Percentiles rank a stretch among this genome's conserved stretches.
phyloP scores from a whole-genome alignment of 768 basidiomycete species.

The Pleurotus giganteus region DNA sequence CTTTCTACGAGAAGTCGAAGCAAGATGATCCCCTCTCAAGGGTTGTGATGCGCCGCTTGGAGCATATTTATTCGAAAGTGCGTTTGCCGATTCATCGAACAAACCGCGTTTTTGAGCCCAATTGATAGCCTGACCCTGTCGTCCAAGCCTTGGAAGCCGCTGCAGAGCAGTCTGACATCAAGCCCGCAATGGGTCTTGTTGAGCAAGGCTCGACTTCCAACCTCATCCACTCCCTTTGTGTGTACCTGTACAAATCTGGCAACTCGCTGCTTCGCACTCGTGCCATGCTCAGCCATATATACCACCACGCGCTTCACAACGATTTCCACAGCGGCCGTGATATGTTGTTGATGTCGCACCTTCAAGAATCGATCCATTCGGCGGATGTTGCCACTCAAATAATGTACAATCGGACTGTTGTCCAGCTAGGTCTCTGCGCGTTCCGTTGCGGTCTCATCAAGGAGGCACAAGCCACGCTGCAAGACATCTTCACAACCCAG shows the following conservation, averaged over 20 bases:
- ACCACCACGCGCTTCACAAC: conserved; percentile 94
- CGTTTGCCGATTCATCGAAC: conserved; percentile 16
- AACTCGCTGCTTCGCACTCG: conserved; percentile 92
- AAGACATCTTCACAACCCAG: conserved; percentile 95
- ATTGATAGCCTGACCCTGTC: conserved; percentile 81
- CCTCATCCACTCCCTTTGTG: conserved; percentile 88
- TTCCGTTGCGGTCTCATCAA: conserved; percentile 94
- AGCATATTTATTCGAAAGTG: conserved; percentile 99
- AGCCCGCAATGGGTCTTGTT: conserved; percentile 60
- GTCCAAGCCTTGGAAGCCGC: conserved; percentile 85
- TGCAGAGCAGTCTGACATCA: conserved; percentile 53
- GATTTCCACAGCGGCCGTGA: conserved; percentile 96
- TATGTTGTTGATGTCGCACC: conserved; percentile 98
- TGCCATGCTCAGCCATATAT: conserved; percentile 97
- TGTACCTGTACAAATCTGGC: conserved; percentile 89
- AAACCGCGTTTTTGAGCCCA: conserved; percentile 13
- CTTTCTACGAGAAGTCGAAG: conserved; percentile 81
- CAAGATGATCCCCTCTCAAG: conserved; percentile 80
- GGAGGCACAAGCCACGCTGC: conserved; percentile 89
- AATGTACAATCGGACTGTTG: conserved; percentile 95
- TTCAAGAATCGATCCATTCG: conserved; percentile 94
- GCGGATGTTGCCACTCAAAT: conserved; percentile 98
- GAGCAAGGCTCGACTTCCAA: conserved; percentile 56
- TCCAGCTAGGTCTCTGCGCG: conserved; percentile 95
- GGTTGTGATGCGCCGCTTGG: conserved; percentile 91